A percentile compares a stretch with the other conserved stretches of the same genome.
Conservation (phyloP, 495 filamentous ascomycete species). For the Penicillium longicatenatum region DNA sequence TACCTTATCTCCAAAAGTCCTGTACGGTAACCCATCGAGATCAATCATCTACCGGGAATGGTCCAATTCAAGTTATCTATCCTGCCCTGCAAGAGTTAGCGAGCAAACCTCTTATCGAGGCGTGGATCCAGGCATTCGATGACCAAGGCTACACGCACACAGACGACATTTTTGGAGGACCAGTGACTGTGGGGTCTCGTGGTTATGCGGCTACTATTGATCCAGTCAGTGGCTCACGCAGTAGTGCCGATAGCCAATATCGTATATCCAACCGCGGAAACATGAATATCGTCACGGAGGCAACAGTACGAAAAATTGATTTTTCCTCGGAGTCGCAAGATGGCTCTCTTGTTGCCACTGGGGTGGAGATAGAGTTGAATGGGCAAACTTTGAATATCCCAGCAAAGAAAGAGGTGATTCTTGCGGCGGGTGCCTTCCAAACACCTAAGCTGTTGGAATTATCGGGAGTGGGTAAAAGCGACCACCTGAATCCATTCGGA, state of each 20-base stretch:
- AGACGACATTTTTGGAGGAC: slow-evolving; percentile 15
- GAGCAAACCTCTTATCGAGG: slow-evolving; percentile 14
- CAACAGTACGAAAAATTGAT: slow-evolving; percentile 46
- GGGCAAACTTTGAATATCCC: slow-evolving; percentile 17
- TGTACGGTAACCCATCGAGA: slow-evolving; percentile 10
- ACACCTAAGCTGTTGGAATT: slow-evolving; percentile 56
- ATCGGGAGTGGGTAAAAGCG: slow-evolving; percentile 43
- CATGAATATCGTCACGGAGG: slow-evolving; percentile 47
- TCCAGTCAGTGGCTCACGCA: slow-evolving; percentile 34
- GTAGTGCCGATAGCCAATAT: slow-evolving; percentile 26
- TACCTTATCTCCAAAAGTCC: slow-evolving; percentile 42
- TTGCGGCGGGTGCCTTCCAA: slow-evolving; percentile 53
- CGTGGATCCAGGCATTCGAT: slow-evolving; percentile 29
- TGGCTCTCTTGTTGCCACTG: slow-evolving; percentile 27
- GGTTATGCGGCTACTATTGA: slow-evolving; percentile 24
- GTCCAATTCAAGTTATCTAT: slow-evolving; percentile 28
- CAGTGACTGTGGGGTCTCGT: slow-evolving; percentile 16
- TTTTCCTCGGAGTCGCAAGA: slow-evolving; percentile 17
- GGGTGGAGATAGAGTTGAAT: slow-evolving; percentile 32
- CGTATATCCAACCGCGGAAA: slow-evolving; percentile 49
- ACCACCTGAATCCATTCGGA: slow-evolving; percentile 3
- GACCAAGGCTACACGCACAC: slow-evolving; percentile 17
- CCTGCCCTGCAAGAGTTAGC: slow-evolving; percentile 17
- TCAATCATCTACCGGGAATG: background rate
- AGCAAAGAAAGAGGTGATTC: slow-evolving; percentile 48